Conservation (phyloP, 176 grass and related monocot genomes). For the Ensete glaucum region DNA sequence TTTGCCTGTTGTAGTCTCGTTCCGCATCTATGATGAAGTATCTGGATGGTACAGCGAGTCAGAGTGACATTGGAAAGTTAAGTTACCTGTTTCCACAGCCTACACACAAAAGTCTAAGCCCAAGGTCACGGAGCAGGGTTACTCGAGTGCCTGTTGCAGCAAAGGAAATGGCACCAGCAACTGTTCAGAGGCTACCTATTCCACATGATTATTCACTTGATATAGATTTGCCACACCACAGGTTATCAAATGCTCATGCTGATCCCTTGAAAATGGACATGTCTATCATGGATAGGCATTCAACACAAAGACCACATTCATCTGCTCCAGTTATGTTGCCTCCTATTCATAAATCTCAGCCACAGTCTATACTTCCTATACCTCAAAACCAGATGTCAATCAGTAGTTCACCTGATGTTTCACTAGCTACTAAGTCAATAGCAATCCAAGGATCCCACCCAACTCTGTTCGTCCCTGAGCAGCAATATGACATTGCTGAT, state of each 20-base stretch:
- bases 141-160: conserved; percentile 32
- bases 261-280: conserved; percentile 30
- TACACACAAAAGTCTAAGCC: conserved; percentile 46
- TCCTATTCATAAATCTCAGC: conserved; percentile 28
- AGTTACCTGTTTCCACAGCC: conserved; percentile 24
- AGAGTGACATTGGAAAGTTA: conserved; percentile 30
- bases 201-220: conserved; percentile 29
- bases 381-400: conserved; percentile 37
- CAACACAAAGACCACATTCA: conserved; percentile 16
- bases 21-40: conserved; percentile 39
- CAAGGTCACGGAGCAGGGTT: conserved; percentile 36
- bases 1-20: conserved; percentile 35
- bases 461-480: conserved; percentile 53
- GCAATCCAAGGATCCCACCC: conserved; percentile 38
- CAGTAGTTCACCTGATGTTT: conserved; percentile 37
- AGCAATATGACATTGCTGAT: conserved; percentile 38
- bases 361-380: conserved; percentile 29
- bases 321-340: conserved; percentile 28
- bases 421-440: conserved; percentile 38
- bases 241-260: conserved; percentile 34
- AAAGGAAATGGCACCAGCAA: conserved; percentile 25
- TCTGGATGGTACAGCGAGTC: conserved; percentile 33
- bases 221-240: conserved; percentile 37
- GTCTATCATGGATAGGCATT: conserved; percentile 33
- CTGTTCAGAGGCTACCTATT: not conserved